Evolutionary conservation across 352 stramenopile genomes (phyloP).

Genomic region (Globisporangium spinosum): DNA sequence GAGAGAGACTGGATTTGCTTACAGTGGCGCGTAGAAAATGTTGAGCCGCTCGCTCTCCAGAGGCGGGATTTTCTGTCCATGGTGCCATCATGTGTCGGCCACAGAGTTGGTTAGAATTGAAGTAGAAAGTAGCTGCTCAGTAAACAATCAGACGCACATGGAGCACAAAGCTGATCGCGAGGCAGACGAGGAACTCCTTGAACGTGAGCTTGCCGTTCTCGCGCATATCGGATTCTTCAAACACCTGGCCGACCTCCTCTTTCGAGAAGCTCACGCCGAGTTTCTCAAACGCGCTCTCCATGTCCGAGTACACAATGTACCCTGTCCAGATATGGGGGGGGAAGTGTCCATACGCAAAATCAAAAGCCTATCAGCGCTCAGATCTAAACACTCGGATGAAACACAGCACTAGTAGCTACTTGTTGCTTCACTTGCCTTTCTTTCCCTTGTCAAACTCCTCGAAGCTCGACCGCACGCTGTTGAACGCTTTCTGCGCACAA

Average conservation of each 20-base stretch:
- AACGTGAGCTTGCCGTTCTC: conserved; percentile 78
- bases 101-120: neutral
- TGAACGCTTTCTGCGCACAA: conserved; percentile 49
- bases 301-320: conserved; percentile 74
- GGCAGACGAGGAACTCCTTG: conserved; percentile 87
- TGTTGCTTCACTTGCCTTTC: conserved; percentile 28
- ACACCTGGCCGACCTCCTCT: conserved; percentile 70
- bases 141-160: conserved; percentile 40
- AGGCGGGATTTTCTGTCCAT: conserved; percentile 67
- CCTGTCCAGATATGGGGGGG: conserved; percentile 6
- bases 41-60: conserved; percentile 62
- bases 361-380: neutral
- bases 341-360: neutral
- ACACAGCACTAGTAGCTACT: neutral
- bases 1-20: neutral
- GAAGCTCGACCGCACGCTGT: conserved; percentile 77
- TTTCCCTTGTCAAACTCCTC: conserved; percentile 52
- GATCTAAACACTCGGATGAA: neutral
- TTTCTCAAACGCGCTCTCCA: conserved; percentile 71
- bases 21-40: conserved; percentile 84
- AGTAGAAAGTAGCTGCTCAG: neutral
- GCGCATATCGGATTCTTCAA: conserved; percentile 83
- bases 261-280: conserved; percentile 69
- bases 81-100: neutral
- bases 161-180: conserved; percentile 84